phyloP scores from a whole-genome alignment of 306 rosid species.

The Gleditsia sinensis region DNA sequence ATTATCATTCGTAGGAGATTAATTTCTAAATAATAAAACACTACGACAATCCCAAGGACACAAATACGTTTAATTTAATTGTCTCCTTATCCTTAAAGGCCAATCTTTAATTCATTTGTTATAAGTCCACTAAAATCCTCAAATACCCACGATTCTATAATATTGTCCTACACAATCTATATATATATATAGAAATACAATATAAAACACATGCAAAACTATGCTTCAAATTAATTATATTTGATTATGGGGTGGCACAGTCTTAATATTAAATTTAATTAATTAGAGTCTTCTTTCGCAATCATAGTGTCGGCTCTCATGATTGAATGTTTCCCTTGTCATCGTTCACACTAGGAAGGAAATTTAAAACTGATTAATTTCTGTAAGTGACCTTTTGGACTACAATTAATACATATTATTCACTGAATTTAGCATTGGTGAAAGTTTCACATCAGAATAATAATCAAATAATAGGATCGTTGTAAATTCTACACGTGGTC shows the following conservation, averaged over 20 bases:
- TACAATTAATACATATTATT: too few relatives aligned
- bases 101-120: conserved; percentile 20
- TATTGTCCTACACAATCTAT: conserved; percentile 14
- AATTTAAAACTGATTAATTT: conserved; percentile 33
- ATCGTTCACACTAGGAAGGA: conserved; percentile 31
- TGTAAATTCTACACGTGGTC: conserved; percentile 11
- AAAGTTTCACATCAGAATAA: too few relatives aligned
- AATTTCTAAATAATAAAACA: conserved; percentile 7
- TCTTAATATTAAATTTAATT: not conserved
- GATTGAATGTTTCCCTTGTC: conserved; percentile 48
- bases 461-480: not conserved
- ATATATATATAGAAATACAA: too few relatives aligned
- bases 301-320: conserved; percentile 46
- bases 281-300: conserved; percentile 2
- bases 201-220: not conserved
- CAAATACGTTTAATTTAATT: not conserved
- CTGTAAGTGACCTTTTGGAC: conserved; percentile 39
- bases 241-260: not conserved
- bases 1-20: not conserved
- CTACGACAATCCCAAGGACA: not conserved
- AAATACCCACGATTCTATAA: not conserved
- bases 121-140: conserved; percentile 20
- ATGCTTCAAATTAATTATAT: conserved; percentile 12
- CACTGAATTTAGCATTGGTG: not conserved
- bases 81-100: conserved; percentile 7